phyloP scores from a whole-genome alignment of 2,329 filamentous ascomycete species.

The Akanthomyces lecanii region DNA sequence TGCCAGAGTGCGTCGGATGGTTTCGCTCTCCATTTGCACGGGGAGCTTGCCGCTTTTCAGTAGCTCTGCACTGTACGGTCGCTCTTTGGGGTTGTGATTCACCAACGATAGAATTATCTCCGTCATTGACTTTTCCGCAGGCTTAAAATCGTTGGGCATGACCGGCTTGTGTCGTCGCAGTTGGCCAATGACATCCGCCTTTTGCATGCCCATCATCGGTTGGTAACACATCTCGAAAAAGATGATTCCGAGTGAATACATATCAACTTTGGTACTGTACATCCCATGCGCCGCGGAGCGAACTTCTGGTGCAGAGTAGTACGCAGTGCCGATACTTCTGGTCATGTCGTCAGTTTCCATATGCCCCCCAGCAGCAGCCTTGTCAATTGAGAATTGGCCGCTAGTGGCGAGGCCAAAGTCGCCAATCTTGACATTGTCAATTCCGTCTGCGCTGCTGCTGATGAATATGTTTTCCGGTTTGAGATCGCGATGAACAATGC shows the following conservation, averaged over 20 bases:
- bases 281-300: slow-evolving; percentile 68
- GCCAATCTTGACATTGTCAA: slow-evolving; percentile 89
- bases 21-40: slow-evolving; percentile 88
- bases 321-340: slow-evolving; percentile 68
- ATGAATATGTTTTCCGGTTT: slow-evolving; percentile 99
- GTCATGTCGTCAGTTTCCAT: slow-evolving; percentile 62
- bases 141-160: slow-evolving; percentile 70
- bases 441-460: slow-evolving; percentile 59
- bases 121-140: slow-evolving; percentile 66
- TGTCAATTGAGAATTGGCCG: slow-evolving; percentile 68
- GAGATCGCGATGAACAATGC: slow-evolving; percentile 91
- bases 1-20: slow-evolving; percentile 76
- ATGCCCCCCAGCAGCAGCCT: slow-evolving; percentile 33
- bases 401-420: slow-evolving; percentile 94
- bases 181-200: slow-evolving; percentile 59
- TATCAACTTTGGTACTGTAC: slow-evolving; percentile 95
- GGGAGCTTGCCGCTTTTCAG: slow-evolving; percentile 83
- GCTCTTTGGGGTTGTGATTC: slow-evolving; percentile 74
- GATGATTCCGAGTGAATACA: slow-evolving; percentile 96
- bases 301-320: slow-evolving; percentile 92
- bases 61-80: slow-evolving; percentile 78
- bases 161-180: slow-evolving; percentile 64
- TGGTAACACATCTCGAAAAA: slow-evolving; percentile 96
- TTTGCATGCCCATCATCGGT: slow-evolving; percentile 62
- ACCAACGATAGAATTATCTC: slow-evolving; percentile 77